Evolutionary conservation across 495 filamentous ascomycete genomes (phyloP), one percentile per base, ranked within the genome.

Genomic region (Hypoxylon lenormandii): DNA sequence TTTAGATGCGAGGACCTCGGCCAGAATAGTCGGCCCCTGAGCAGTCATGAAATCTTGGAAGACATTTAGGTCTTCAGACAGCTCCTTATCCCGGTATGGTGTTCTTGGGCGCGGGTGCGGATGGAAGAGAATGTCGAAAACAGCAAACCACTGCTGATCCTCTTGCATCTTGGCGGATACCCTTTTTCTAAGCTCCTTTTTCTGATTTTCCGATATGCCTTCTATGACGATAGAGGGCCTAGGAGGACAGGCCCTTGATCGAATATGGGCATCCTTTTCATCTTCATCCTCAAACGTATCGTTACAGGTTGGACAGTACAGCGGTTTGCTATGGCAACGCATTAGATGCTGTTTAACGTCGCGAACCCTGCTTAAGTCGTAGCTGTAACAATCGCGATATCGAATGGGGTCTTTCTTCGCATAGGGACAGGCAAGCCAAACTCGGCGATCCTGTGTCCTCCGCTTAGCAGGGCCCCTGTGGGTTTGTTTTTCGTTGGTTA

Each of bases 331-430:
- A 66, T 79, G 75, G 16, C 71, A 70, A 26, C 77, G 64, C 11
- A 52, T 38, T n/a, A 79, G 28, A 36, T 79, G 77, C 56, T 77
- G 76, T 53, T 79, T 79, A 7, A 79, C 77, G 38, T 77, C 75
- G 23, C 73, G 72, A 16, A 79, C 65, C 33, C 77, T 76, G 15
- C 38, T 69, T 11, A 79, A 60, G 15, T 53, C 58, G 45, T 72
- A 77, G 30, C 63, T 43, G 40, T 74, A 77, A 56, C 77, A 79
- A 19, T 63, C 37, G 22, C 59, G 60, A 53, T 79, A 71, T 12
- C 36, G 53, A 4, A 69, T 65, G 4, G 72, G 74, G 28, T 76
- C 70, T 62, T 73, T 76, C 40, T 79, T 79, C 4, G 75, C 66
- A 42, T 65, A 79, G 0, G 77, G 77, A 38, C 77, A 79, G 5